Evolutionary conservation across 768 basidiomycete genomes (phyloP).

Genomic region (Suillus tomentosus): DNA sequence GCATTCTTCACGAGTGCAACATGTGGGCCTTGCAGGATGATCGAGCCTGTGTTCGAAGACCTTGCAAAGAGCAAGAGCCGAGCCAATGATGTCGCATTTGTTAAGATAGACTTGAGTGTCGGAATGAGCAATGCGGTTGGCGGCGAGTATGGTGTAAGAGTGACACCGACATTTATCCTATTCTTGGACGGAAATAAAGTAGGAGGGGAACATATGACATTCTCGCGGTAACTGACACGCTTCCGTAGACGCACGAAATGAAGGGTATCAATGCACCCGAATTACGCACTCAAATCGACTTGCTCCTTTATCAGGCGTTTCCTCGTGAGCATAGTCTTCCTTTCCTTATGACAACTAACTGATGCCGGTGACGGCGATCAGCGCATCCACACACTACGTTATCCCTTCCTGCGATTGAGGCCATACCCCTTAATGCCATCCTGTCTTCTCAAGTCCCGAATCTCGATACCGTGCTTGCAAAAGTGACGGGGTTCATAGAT

Average conservation of each 20-base stretch:
- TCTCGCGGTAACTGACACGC: background rate
- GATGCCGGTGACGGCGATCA: conserved; percentile 29
- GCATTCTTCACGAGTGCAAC: conserved; percentile 79
- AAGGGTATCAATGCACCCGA: conserved; percentile 73
- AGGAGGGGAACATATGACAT: conserved; percentile 5
- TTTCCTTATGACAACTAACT: background rate
- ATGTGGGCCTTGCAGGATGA: conserved; percentile 81
- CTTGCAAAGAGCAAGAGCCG: conserved; percentile 66
- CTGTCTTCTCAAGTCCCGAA: conserved; percentile 73
- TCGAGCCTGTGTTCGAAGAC: conserved; percentile 81
- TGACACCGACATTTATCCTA: conserved; percentile 89
- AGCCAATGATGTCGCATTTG: conserved; percentile 62
- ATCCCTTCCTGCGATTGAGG: conserved; percentile 57
- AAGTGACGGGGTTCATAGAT: conserved; percentile 67
- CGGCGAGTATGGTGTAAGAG: conserved; percentile 62
- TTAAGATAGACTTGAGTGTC: conserved; percentile 80
- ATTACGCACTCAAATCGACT: conserved; percentile 69
- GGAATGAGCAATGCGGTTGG: conserved; percentile 66
- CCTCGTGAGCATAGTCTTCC: conserved; percentile 60
- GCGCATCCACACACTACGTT: conserved; percentile 76
- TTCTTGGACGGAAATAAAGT: conserved; percentile 80
- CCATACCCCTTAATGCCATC: conserved; percentile 72
- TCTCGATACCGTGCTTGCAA: conserved; percentile 61
- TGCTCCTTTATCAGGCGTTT: conserved; percentile 74
- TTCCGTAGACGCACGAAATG: conserved; percentile 61